Conservation (phyloP, 345 rosid species). For the Sisymbrium irio region DNA sequence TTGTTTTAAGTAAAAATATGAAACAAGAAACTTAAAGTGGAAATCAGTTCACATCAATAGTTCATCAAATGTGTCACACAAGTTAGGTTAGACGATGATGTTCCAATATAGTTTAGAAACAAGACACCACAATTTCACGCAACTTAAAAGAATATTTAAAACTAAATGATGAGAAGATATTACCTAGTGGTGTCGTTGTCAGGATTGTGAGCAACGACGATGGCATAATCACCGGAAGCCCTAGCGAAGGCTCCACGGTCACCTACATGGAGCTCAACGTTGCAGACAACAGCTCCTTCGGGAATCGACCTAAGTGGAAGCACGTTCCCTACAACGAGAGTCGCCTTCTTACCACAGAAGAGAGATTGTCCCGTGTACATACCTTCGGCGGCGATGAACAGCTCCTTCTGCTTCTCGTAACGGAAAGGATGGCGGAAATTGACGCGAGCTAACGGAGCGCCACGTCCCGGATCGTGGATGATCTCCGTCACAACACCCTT, state of each 20-base stretch:
- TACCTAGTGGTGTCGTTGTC: slow-evolving; percentile 40
- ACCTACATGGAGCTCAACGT: slow-evolving; percentile 25
- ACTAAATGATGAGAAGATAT: too few species aligned
- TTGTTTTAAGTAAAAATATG: not conserved
- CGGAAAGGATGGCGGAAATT: slow-evolving; percentile 26
- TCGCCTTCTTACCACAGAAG: slow-evolving; percentile 33
- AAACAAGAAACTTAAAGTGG: not conserved
- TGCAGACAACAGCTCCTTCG: slow-evolving; percentile 32
- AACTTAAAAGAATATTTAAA: too few species aligned
- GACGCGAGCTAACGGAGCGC: slow-evolving; percentile 29
- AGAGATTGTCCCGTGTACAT: slow-evolving; percentile 50
- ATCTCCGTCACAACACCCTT: slow-evolving; percentile 28
- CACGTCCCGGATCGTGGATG: slow-evolving; percentile 34
- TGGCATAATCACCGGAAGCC: slow-evolving; percentile 39
- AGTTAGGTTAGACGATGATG: not conserved
- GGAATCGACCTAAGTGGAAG: slow-evolving; percentile 46
- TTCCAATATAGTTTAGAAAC: too few species aligned
- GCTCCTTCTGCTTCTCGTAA: slow-evolving; percentile 29
- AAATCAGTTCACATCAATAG: not conserved
- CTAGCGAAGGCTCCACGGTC: slow-evolving; percentile 55
- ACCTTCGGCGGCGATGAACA: slow-evolving; percentile 51
- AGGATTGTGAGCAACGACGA: slow-evolving; percentile 19
- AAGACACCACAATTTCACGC: too few species aligned
- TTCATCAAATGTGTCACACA: not conserved
- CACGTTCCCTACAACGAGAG: slow-evolving; percentile 26